phyloP scores from a whole-genome alignment of 2,329 filamentous ascomycete genomes.

The Blumeriella jaapii region DNA sequence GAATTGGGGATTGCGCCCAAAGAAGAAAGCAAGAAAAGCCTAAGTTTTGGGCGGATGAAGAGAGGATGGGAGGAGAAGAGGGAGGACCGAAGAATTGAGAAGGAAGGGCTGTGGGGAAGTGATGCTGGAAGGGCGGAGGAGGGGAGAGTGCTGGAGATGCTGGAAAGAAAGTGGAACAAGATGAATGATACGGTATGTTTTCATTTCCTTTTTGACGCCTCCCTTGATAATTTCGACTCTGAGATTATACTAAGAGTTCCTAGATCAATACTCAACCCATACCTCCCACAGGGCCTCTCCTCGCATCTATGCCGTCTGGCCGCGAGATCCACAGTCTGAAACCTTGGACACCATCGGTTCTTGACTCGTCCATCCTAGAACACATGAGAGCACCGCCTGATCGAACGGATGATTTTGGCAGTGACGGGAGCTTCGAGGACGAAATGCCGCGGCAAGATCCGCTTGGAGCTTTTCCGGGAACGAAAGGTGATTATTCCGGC shows the following conservation, averaged over 20 bases:
- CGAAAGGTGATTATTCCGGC: too few species aligned
- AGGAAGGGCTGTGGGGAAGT: constrained; percentile 60
- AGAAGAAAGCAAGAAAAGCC: constrained; percentile 38
- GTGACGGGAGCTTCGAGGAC: too few species aligned
- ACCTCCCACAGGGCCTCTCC: constrained; percentile 57
- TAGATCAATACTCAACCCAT: constrained; percentile 73
- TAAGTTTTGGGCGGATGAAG: constrained; percentile 52
- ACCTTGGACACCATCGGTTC: constrained; percentile 50
- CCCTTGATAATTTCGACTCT: too few species aligned
- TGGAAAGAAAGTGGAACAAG: constrained; percentile 82
- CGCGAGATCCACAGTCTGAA: constrained; percentile 71
- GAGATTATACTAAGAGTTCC: constrained; percentile 2
- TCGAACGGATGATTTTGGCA: constrained; percentile 31
- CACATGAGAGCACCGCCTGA: constrained; percentile 45
- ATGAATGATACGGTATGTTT: constrained; percentile 76
- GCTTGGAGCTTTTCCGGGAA: too few species aligned
- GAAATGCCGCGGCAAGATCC: too few species aligned
- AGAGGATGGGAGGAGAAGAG: constrained; percentile 65
- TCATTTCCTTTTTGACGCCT: neutral
- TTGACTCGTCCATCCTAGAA: constrained; percentile 56
- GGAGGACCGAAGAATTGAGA: constrained; percentile 71
- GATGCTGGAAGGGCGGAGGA: constrained; percentile 84
- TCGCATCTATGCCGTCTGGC: constrained; percentile 75
- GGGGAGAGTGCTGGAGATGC: constrained; percentile 70
- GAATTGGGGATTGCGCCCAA: constrained; percentile 53